Base-by-base conservation (phyloP, 305 asterid genomes). In the Solanum hybrid region DNA sequence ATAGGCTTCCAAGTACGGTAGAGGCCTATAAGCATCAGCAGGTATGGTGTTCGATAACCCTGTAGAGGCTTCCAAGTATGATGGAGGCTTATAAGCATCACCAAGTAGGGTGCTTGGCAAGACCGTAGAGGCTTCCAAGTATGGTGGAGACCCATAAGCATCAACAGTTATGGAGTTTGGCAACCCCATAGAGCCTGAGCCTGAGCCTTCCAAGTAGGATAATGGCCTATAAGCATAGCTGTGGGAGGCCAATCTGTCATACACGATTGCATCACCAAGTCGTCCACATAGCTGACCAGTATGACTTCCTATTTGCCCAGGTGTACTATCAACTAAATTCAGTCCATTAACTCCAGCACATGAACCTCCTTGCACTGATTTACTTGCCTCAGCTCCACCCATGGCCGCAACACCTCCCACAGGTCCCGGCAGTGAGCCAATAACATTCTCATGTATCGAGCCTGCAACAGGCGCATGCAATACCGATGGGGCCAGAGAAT, bases 381-480 rank as follows among this genome's bases (percentile, higher is more conserved):
- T 42, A 28, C 71, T 61, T 26, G 26, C 69, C 34, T 26, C 87
- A 24, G 69, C 87, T 82, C 87, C 86, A 40, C 35, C 14, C n/a
- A 3, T 81, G 36, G 69, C 35, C 69, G 18, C 36, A 87, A 81
- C 86, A 87, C 88, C 88, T 33, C 76, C 87, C 40, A 86, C 78
- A 5, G n/a, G 76, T 57, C 81, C 89, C 24, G 42, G 40, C 36
- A 75, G 77, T 12, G 89, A 79, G 67, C 87, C 83, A 51, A 89
- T 36, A 89, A 73, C 87, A 69, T 85, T 89, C 76, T 92, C 95
- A 5, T 92, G 94, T 77, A 92, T 77, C 89, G 92, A 64, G 77
- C 94, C 91, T 26, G 96, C 94, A 79, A 95, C 95, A 8, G 97
- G 93, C 26, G 92, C 96, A 40, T 92, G 92, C 39, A 95, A 69